Evolutionary conservation across 2,329 filamentous ascomycete species (phyloP).

Genomic region (Mariannaea sp.): DNA sequence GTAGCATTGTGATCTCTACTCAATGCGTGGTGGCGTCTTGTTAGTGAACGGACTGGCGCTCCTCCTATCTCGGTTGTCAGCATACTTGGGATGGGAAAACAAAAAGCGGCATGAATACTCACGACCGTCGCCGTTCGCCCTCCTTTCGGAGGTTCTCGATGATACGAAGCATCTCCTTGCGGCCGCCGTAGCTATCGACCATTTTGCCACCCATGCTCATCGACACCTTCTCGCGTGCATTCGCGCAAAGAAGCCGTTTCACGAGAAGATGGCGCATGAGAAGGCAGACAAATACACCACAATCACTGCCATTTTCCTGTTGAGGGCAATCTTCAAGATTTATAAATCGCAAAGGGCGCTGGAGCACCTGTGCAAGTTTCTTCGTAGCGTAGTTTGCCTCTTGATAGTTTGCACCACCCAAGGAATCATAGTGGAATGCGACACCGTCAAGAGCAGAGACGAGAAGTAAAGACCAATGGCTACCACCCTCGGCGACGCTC

Average conservation of each 20-base stretch:
- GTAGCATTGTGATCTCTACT: slow-evolving; percentile 45
- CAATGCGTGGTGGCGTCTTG: slow-evolving; percentile 51
- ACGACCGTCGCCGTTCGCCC: slow-evolving; percentile 82
- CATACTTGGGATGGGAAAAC: background rate
- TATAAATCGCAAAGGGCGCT: slow-evolving; percentile 72
- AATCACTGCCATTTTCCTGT: slow-evolving; percentile 91
- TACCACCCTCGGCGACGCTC: slow-evolving; percentile 81
- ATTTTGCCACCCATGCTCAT: slow-evolving; percentile 91
- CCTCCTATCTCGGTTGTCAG: slow-evolving; percentile 39
- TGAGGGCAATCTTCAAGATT: slow-evolving; percentile 85
- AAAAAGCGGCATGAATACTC: slow-evolving; percentile 46
- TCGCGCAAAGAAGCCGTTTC: slow-evolving; percentile 78
- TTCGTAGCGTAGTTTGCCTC: slow-evolving; percentile 73
- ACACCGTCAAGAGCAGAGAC: slow-evolving; percentile 87
- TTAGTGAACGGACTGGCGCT: slow-evolving; percentile 46
- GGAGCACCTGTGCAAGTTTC: slow-evolving; percentile 72
- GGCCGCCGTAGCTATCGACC: slow-evolving; percentile 77
- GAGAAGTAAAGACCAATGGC: slow-evolving; percentile 92
- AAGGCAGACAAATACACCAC: slow-evolving; percentile 93
- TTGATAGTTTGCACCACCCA: slow-evolving; percentile 73
- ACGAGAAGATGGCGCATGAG: slow-evolving; percentile 93
- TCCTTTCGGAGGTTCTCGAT: slow-evolving; percentile 88
- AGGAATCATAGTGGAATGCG: slow-evolving; percentile 95
- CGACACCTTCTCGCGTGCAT: slow-evolving; percentile 82
- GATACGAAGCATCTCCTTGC: slow-evolving; percentile 90